Conservation (phyloP, 148 eudicot genomes). For the Chenopodium formosanum region DNA sequence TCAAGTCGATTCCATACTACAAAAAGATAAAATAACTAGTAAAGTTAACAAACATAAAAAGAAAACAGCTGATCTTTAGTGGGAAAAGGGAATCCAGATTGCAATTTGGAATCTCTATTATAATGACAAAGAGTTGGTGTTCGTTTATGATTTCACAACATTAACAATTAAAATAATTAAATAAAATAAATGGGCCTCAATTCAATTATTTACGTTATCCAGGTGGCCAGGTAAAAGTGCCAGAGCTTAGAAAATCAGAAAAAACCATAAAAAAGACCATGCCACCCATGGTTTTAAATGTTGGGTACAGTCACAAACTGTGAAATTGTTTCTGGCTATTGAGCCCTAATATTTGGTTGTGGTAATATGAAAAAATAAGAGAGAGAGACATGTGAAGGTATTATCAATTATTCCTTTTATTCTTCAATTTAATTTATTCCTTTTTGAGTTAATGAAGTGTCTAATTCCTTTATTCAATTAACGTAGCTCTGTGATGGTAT, state of each 20-base stretch:
- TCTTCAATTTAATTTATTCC: no score
- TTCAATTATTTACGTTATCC: neutral
- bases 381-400: no score
- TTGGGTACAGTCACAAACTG: neutral
- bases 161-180: neutral
- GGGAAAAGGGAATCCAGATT: neutral
- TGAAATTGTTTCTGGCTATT: neutral
- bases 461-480: no score
- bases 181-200: neutral
- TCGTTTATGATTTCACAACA: no score
- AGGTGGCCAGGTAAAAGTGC: neutral
- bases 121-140: no score
- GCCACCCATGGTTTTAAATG: neutral
- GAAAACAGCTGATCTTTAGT: neutral
- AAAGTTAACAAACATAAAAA: neutral
- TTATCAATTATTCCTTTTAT: no score
- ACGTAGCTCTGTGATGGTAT: no score
- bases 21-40: neutral
- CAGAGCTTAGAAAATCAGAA: neutral
- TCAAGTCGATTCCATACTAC: constrained; percentile 95
- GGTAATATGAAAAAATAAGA: no score
- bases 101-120: no score
- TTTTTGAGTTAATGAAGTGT: no score
- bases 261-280: neutral
- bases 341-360: neutral